phyloP scores from a whole-genome alignment of 176 grass and related monocot species.

The Musa acuminata region DNA sequence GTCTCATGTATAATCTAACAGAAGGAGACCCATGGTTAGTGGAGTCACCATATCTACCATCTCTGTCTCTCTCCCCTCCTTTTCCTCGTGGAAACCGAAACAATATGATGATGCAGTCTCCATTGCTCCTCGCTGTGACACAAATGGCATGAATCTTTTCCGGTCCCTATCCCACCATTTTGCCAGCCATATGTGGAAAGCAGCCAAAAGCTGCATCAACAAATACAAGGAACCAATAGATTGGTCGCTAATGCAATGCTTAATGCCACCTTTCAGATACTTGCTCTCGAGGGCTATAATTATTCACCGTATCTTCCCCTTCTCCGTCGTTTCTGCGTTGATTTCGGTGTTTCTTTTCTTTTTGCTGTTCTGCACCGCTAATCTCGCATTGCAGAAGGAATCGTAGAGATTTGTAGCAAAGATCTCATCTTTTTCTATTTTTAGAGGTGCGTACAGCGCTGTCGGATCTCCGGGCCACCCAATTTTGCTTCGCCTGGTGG shows the following conservation, averaged over 20 bases:
- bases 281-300: neutral
- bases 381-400: neutral
- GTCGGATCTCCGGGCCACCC: neutral
- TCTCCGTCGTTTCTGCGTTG: slow-evolving; percentile 15
- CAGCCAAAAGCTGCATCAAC: no score
- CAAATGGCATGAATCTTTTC: no score
- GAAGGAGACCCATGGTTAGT: no score
- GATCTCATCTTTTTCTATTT: neutral
- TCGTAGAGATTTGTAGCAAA: neutral
- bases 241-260: neutral
- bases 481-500: neutral
- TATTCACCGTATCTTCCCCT: neutral
- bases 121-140: no score
- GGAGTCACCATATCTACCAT: no score
- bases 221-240: no score
- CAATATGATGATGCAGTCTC: no score
- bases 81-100: no score
- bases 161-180: no score
- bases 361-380: neutral
- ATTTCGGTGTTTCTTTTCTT: slow-evolving; percentile 11
- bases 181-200: no score
- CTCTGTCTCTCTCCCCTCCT: no score
- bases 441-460: neutral
- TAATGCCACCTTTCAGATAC: neutral
- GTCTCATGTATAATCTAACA: no score